phyloP scores from a whole-genome alignment of 495 filamentous ascomycete species.

The Xylaria flabelliformis region DNA sequence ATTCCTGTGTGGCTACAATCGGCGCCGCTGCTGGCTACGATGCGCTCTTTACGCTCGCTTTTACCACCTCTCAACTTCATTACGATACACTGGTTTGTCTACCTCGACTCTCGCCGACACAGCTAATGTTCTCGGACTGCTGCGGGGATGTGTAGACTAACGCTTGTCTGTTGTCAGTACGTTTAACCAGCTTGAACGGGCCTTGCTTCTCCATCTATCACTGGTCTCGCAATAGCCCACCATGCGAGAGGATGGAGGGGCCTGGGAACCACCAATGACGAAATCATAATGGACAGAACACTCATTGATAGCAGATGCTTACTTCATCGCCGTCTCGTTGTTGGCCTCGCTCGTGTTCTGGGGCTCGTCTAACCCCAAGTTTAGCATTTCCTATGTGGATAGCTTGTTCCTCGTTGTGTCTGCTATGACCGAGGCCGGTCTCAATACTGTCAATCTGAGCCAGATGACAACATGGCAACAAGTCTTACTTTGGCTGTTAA shows the following conservation, averaged over 20 bases:
- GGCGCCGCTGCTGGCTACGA: background rate
- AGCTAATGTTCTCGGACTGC: background rate
- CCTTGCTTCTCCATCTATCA: background rate
- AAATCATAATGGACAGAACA: constrained; percentile 44
- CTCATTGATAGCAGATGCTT: constrained; percentile 58
- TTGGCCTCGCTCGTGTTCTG: constrained; percentile 75
- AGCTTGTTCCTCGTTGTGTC: constrained; percentile 77
- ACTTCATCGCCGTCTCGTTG: constrained; percentile 74
- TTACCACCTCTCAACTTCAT: constrained; percentile 74
- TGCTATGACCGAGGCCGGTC: constrained; percentile 80
- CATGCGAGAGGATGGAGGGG: background rate
- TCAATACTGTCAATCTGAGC: constrained; percentile 72
- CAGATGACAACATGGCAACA: constrained; percentile 83
- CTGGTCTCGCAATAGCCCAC: background rate
- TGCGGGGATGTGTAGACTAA: background rate
- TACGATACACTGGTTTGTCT: constrained; percentile 56
- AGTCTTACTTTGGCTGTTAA: constrained; percentile 71
- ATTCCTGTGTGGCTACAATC: background rate
- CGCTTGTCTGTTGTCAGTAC: constrained; percentile 1
- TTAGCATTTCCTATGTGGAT: constrained; percentile 74
- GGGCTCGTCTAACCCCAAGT: constrained; percentile 63
- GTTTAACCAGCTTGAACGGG: constrained; percentile 1
- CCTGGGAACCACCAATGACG: background rate
- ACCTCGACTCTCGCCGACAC: background rate
- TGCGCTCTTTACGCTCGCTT: constrained; percentile 19